A percentile compares a stretch with the other conserved stretches of the same genome.
phyloP scores from a whole-genome alignment of 2,329 filamentous ascomycete species.

The Aspergillus viridinutans region DNA sequence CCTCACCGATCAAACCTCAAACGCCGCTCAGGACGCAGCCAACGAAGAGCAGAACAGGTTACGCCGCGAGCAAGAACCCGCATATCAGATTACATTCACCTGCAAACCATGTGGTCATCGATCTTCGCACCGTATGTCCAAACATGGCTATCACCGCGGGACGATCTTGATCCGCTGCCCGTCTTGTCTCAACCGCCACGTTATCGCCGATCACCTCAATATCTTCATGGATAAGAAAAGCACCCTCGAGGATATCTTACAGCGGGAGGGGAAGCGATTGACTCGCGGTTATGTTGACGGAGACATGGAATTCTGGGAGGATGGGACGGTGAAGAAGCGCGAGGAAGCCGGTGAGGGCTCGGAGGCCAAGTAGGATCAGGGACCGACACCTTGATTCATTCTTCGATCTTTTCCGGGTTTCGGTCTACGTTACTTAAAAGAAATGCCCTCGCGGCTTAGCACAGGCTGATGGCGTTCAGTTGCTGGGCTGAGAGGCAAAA shows the following conservation, averaged over 20 bases:
- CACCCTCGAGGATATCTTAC: constrained; percentile 42
- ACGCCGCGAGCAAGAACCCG: constrained; percentile 51
- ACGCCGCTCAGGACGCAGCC: constrained; percentile 27
- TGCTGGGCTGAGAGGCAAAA: neutral
- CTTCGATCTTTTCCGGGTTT: neutral
- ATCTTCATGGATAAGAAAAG: constrained; percentile 46
- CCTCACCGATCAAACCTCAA: constrained; percentile 30
- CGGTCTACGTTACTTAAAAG: neutral
- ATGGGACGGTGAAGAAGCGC: constrained; percentile 50
- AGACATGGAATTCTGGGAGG: constrained; percentile 90
- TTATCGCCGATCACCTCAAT: constrained; percentile 86
- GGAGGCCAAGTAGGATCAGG: constrained; percentile 5
- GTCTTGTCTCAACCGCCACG: constrained; percentile 75
- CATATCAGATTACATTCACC: constrained; percentile 87
- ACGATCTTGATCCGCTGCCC: constrained; percentile 88
- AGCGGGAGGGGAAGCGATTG: constrained; percentile 59
- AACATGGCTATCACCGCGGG: constrained; percentile 91
- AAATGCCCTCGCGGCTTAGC: neutral
- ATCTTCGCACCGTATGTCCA: constrained; percentile 80
- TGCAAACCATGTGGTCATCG: constrained; percentile 79
- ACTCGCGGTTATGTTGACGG: constrained; percentile 74
- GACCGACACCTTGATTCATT: neutral
- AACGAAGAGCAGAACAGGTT: constrained; percentile 33
- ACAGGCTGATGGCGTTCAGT: neutral
- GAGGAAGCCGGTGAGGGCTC: neutral